These are phyloP conservation scores for Candida verbasci DNA, from an alignment of 805 yeast species.

Conservation along the genomic window DNA sequence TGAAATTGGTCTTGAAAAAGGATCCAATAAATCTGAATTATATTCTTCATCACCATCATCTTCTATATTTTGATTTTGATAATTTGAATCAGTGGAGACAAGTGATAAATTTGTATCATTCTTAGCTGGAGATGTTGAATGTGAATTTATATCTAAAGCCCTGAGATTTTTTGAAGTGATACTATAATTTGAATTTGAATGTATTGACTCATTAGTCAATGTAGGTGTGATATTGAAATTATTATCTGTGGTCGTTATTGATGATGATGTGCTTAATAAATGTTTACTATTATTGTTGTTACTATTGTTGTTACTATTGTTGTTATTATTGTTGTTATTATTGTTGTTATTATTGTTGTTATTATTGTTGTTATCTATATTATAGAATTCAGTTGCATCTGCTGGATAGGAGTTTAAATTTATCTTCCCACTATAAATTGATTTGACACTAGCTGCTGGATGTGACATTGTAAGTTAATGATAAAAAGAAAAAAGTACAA, in stretches of 20 bases:
- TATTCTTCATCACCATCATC: background rate
- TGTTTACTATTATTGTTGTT: no score
- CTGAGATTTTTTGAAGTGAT: constrained; percentile 18
- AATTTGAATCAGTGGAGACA: constrained; percentile 22
- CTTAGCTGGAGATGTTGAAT: background rate
- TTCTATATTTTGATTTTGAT: constrained; percentile 12
- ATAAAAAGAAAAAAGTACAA: no score
- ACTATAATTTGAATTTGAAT: constrained; percentile 7
- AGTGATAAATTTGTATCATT: constrained; percentile 21
- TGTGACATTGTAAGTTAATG: constrained; percentile 26
- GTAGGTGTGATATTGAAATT: background rate
- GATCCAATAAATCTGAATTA: constrained; percentile 14
- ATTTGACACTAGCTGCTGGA: constrained; percentile 39
- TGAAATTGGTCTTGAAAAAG: constrained; percentile 52
- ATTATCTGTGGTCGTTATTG: no score
- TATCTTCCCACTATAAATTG: constrained; percentile 32
- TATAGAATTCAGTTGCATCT: constrained; percentile 15
- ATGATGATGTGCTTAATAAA: no score
- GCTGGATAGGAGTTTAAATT: constrained; percentile 23
- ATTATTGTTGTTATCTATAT: background rate
- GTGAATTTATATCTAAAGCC: constrained; percentile 5
- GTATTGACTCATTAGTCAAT: background rate
- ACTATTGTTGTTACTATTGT: no score
- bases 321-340: no score
- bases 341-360: background rate